Evolutionary conservation across 768 basidiomycete species (phyloP).

Genomic region (Lactifluus piperatus): DNA sequence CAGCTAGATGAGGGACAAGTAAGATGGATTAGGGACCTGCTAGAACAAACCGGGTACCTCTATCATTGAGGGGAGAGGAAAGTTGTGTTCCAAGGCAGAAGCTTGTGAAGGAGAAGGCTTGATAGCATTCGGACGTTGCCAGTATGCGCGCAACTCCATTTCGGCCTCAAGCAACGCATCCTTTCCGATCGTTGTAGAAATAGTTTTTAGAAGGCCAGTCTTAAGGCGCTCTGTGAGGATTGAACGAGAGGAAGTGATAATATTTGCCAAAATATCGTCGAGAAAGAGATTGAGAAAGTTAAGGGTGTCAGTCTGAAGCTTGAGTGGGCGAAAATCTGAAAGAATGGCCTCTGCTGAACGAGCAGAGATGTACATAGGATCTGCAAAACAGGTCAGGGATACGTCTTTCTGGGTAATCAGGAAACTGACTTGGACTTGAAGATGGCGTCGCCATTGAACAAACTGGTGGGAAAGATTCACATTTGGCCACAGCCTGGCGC

Average conservation of each 20-base stretch:
- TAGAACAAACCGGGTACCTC: conserved; percentile 42
- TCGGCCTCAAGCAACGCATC: conserved; percentile 91
- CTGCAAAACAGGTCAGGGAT: conserved; percentile 24
- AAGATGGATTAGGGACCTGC: conserved; percentile 2
- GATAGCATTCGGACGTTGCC: conserved; percentile 55
- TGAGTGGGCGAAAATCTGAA: conserved; percentile 88
- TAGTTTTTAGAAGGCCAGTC: conserved; percentile 55
- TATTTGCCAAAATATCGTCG: conserved; percentile 74
- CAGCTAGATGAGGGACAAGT: conserved; percentile 37
- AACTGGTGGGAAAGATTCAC: background rate
- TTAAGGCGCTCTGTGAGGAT: conserved; percentile 68
- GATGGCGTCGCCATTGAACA: conserved; percentile 1
- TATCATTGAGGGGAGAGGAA: conserved; percentile 66
- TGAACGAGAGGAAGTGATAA: conserved; percentile 58
- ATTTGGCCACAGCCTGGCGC: no score
- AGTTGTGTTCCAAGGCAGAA: conserved; percentile 48
- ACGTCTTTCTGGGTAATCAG: background rate
- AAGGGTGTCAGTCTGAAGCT: conserved; percentile 72
- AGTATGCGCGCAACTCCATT: conserved; percentile 83
- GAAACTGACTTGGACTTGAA: background rate
- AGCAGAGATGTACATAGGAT: conserved; percentile 71
- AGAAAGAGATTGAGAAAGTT: conserved; percentile 69
- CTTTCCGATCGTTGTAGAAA: conserved; percentile 80
- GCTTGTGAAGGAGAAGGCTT: conserved; percentile 22
- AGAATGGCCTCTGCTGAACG: conserved; percentile 87